Conservation (phyloP, 805 yeast genomes). For the Ogataea angusta region DNA sequence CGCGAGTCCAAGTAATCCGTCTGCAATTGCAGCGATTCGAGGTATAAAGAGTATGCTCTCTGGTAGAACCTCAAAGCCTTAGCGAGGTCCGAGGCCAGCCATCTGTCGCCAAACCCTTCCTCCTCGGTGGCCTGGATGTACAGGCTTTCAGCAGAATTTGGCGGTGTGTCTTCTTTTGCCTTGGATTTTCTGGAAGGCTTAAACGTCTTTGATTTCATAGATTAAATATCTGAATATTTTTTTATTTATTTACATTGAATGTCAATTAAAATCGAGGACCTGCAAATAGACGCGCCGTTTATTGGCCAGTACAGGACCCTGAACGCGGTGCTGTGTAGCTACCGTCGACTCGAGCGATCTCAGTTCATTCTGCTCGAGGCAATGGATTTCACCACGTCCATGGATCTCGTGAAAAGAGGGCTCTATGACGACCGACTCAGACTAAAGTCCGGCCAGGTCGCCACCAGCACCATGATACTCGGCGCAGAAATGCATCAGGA, state of each 20-base stretch:
- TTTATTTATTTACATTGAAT: neutral
- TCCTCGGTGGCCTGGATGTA: constrained; percentile 55
- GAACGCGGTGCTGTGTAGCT: constrained; percentile 5
- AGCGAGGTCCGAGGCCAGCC: constrained; percentile 63
- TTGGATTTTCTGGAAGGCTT: constrained; percentile 3
- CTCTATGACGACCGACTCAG: constrained; percentile 8
- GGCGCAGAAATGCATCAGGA: constrained; percentile 13
- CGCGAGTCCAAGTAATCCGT: constrained; percentile 40
- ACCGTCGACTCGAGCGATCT: neutral
- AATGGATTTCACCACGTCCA: constrained; percentile 25
- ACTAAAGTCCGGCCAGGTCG: constrained; percentile 1
- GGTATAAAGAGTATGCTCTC: constrained; percentile 47
- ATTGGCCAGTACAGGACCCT: neutral
- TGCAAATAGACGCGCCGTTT: neutral
- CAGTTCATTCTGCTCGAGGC: constrained; percentile 10
- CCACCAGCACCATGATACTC: constrained; percentile 10
- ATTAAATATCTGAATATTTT: constrained; percentile 3
- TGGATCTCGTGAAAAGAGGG: constrained; percentile 1
- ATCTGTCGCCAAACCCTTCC: constrained; percentile 76
- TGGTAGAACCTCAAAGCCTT: constrained; percentile 66
- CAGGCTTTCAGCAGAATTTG: constrained; percentile 47
- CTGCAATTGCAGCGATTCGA: constrained; percentile 32
- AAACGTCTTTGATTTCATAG: neutral
- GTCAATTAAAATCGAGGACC: neutral
- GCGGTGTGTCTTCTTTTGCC: constrained; percentile 16